Evolutionary conservation across 805 yeast genomes (phyloP).

Genomic region (Metschnikowia matae): DNA sequence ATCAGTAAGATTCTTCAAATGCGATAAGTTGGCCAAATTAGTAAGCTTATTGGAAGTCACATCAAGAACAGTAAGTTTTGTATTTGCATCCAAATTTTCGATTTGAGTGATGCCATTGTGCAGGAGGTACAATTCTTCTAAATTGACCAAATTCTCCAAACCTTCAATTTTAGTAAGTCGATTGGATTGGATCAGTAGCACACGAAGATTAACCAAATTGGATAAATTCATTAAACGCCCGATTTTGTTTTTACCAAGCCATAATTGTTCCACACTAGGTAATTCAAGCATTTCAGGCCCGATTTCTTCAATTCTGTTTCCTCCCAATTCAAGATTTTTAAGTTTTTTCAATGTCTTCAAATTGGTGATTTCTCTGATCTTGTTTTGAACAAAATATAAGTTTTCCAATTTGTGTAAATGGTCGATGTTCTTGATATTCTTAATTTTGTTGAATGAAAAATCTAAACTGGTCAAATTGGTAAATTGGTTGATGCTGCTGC

Average conservation of each 20-base stretch:
- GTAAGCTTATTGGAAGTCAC: slow-evolving; percentile 70
- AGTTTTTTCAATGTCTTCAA: slow-evolving; percentile 54
- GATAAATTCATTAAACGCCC: slow-evolving; percentile 58
- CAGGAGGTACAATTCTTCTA: slow-evolving; percentile 85
- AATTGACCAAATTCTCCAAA: slow-evolving; percentile 60
- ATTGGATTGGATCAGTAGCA: slow-evolving; percentile 87
- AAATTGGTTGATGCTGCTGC: slow-evolving; percentile 62
- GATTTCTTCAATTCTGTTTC: slow-evolving; percentile 64
- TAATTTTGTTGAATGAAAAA: slow-evolving; percentile 84
- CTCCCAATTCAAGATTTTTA: slow-evolving; percentile 82
- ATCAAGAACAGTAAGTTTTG: slow-evolving; percentile 69
- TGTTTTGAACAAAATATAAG: slow-evolving; percentile 85
- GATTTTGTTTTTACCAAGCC: slow-evolving; percentile 91
- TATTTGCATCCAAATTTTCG: slow-evolving; percentile 72
- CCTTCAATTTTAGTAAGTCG: slow-evolving; percentile 76
- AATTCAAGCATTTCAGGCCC: slow-evolving; percentile 54
- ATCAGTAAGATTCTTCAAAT: slow-evolving; percentile 73
- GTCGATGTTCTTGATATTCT: slow-evolving; percentile 76
- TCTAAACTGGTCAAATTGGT: slow-evolving; percentile 60
- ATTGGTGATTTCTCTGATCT: slow-evolving; percentile 67
- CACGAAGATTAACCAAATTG: slow-evolving; percentile 56
- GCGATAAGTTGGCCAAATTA: slow-evolving; percentile 59
- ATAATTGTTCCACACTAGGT: slow-evolving; percentile 62
- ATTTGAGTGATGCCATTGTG: slow-evolving; percentile 74
- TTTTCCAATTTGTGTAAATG: slow-evolving; percentile 58